Evolutionary conservation across 805 yeast species (phyloP).

Genomic region (Metschnikowia continentalis): DNA sequence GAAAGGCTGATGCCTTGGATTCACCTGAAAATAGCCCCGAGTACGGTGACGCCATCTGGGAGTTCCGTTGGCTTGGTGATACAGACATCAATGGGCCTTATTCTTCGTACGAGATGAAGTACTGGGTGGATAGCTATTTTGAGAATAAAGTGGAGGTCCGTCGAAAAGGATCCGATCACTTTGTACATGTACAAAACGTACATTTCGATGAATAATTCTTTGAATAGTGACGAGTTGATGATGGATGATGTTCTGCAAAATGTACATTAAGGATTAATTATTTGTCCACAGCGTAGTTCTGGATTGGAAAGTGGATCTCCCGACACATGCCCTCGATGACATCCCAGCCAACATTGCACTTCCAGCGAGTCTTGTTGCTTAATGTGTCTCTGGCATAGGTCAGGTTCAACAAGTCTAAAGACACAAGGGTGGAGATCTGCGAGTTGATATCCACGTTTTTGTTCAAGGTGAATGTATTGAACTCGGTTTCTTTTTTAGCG

Average conservation of each 20-base stretch:
- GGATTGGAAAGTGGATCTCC: constrained; percentile 63
- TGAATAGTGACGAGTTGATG: not conserved
- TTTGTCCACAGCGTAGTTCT: constrained; percentile 50
- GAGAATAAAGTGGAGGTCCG: constrained; percentile 43
- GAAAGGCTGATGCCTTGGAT: constrained; percentile 7
- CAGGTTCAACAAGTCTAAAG: constrained; percentile 48
- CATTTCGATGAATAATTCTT: constrained; percentile 16
- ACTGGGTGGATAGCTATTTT: constrained; percentile 52
- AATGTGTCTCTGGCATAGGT: constrained; percentile 49
- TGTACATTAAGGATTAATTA: not conserved
- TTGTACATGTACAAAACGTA: constrained; percentile 22
- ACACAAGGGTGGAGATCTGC: constrained; percentile 56
- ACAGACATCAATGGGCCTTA: constrained; percentile 45
- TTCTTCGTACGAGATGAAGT: constrained; percentile 50
- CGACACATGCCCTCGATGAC: constrained; percentile 55
- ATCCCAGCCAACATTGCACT: constrained; percentile 68
- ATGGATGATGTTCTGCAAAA: not conserved
- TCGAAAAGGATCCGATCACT: constrained; percentile 22
- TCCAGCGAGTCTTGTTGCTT: constrained; percentile 72
- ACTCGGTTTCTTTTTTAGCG: constrained; percentile 29
- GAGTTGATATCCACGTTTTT: constrained; percentile 47
- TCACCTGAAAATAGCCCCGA: constrained; percentile 3
- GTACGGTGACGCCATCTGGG: constrained; percentile 41
- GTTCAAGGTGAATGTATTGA: constrained; percentile 33
- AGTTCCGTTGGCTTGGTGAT: constrained; percentile 43